These are phyloP conservation scores for Elsinoe perseae DNA, from an alignment of 2,329 filamentous ascomycete species.

Conservation along the genomic window DNA sequence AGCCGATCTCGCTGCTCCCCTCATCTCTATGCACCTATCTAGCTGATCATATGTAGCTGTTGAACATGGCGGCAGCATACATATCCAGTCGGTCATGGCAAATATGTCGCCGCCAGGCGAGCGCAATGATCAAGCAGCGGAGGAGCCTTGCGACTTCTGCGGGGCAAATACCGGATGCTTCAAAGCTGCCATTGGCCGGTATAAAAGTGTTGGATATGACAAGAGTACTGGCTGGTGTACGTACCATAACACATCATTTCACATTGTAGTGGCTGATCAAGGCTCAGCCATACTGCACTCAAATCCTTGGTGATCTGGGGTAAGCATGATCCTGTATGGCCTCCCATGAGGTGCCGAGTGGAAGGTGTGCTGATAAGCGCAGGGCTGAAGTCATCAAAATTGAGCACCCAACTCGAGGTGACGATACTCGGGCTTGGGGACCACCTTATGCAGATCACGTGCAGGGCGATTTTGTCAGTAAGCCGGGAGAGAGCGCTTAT, in stretches of 20 bases:
- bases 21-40: neutral
- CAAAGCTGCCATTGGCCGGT: conserved; percentile 66
- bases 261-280: conserved; percentile 18
- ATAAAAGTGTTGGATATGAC: conserved; percentile 94
- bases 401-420: conserved; percentile 82
- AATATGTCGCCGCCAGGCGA: neutral
- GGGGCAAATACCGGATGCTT: conserved; percentile 32
- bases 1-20: neutral
- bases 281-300: conserved; percentile 83
- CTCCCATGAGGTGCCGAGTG: conserved; percentile 24
- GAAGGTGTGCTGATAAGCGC: conserved; percentile 13
- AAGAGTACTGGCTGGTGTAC: conserved; percentile 82
- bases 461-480: conserved; percentile 46
- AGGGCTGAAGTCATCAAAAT: conserved; percentile 97
- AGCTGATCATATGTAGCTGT: neutral
- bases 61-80: neutral
- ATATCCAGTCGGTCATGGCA: neutral
- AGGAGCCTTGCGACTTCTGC: conserved; percentile 3
- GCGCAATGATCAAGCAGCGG: neutral
- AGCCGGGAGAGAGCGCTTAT: conserved; percentile 88
- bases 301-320: conserved; percentile 94
- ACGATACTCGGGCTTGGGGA: conserved; percentile 94
- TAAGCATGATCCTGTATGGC: conserved; percentile 44
- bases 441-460: conserved; percentile 83
- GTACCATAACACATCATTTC: too few relatives aligned